Conservation (phyloP, 768 basidiomycete species). For the Termitomyces sp. region DNA sequence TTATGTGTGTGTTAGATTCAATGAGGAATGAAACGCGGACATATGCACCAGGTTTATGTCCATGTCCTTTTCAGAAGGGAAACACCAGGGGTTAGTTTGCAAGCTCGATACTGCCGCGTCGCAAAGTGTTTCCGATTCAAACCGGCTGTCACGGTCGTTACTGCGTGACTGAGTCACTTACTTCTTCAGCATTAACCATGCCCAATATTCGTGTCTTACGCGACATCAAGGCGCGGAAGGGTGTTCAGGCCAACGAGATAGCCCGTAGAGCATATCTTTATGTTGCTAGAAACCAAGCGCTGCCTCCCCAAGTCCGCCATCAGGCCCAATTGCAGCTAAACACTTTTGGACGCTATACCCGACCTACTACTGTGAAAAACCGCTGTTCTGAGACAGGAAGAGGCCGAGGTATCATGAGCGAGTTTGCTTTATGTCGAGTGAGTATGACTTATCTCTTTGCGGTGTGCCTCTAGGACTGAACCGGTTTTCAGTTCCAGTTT, state of each 20-base stretch:
- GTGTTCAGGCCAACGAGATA: constrained; percentile 72
- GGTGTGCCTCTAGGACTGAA: background rate
- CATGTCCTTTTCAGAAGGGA: constrained; percentile 18
- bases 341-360: constrained; percentile 74
- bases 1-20: constrained; percentile 8
- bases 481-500: constrained; percentile 71
- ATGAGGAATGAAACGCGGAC: constrained; percentile 2
- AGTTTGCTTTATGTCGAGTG: constrained; percentile 84
- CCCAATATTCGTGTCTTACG: constrained; percentile 52
- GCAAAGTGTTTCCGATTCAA: constrained; percentile 21
- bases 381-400: constrained; percentile 81
- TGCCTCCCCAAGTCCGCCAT: constrained; percentile 86
- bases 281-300: constrained; percentile 85
- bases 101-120: background rate
- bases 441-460: constrained; percentile 14
- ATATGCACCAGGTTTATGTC: constrained; percentile 16
- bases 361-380: constrained; percentile 86
- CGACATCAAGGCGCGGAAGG: constrained; percentile 72
- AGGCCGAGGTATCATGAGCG: constrained; percentile 83
- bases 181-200: constrained; percentile 19
- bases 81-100: background rate
- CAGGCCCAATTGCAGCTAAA: constrained; percentile 94
- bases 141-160: constrained; percentile 28
- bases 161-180: constrained; percentile 4
- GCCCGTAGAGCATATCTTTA: constrained; percentile 86